Base-by-base conservation (phyloP, 345 rosid genomes). In the Eucalyptus regnans region DNA sequence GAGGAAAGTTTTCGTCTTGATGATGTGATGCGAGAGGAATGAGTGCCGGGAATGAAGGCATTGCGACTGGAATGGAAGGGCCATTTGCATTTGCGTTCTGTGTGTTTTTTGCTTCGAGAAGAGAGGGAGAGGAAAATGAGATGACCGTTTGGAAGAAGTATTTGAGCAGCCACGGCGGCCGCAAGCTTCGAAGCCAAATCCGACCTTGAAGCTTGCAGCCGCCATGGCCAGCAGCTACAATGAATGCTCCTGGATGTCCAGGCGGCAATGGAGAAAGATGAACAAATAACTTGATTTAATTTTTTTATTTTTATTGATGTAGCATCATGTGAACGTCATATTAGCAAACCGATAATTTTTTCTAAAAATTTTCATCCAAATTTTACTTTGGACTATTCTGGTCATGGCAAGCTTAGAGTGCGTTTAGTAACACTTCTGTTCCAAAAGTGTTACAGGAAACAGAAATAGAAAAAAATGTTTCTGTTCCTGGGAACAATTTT, bases 21-120 rank as follows among this genome's bases (percentile, higher is more conserved):
- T 46, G 62, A 89, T 44, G 7, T 89, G 91, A 84, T 91, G 87
- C 3, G 44, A 27, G 31, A 83, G 33, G 86, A 88, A 33, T 86
- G 22, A 62, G 66, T 37, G 62, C 31, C 62, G 93, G 27, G n/a
- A 58, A 27, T 25, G 14, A 58, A 58, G 64, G n/a, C 64, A 58
- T 58, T 58, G n/a, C 64, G n/a, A 58, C 7, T 58, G 64, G n/a
- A 58, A 58, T 58, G 64, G n/a, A 58, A 62, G 68, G 16, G 68
- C 31, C 68, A 62, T 62, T 58, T 27, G 33, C 68, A 56, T 23
- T 56, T 56, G 13, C 29, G 12, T 56, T 56, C 27, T 23, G 62
- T 4, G 62, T 56, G 29, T 22, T 23, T 56, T 56, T 23, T 4
- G 29, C 29, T 56, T 56, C 29, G 62, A 56, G 62, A 56, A 23